Evolutionary conservation across 1,139 yeast genomes (phyloP).

Genomic region (Groenewaldozyma sp.): DNA sequence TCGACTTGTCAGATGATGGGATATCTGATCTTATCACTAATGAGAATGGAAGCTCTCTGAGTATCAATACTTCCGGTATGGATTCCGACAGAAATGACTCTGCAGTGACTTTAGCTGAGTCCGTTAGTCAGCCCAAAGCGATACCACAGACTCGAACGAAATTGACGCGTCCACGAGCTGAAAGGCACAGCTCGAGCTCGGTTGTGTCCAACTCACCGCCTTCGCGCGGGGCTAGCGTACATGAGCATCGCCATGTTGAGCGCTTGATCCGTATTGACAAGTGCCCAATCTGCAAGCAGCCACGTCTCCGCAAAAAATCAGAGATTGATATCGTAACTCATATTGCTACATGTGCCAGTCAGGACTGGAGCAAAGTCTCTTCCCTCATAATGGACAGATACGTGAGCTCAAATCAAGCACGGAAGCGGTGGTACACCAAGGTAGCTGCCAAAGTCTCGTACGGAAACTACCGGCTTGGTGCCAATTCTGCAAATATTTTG

Average conservation of each 20-base stretch:
- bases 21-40: not conserved
- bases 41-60: not conserved
- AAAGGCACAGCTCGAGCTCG: no score
- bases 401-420: conserved; percentile 74
- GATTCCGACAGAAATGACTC: not conserved
- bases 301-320: conserved; percentile 45
- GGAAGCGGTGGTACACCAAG: conserved; percentile 82
- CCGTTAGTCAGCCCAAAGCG: not conserved
- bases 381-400: conserved; percentile 58
- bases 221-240: not conserved
- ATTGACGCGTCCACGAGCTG: no score
- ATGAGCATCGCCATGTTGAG: conserved; percentile 21
- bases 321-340: conserved; percentile 72
- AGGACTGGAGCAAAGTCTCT: conserved; percentile 64
- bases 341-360: conserved; percentile 76
- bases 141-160: not conserved
- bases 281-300: conserved; percentile 72
- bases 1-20: not conserved
- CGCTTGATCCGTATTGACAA: conserved; percentile 49
- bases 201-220: not conserved
- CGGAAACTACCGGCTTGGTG: conserved; percentile 81
- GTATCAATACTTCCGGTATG: not conserved
- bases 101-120: not conserved
- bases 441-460: conserved; percentile 74
- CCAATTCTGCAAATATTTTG: conserved; percentile 84